Percentiles rank a stretch among this genome's conserved stretches.
Conservation (phyloP, 1,139 yeast genomes). For the Blastobotrys elegans region DNA sequence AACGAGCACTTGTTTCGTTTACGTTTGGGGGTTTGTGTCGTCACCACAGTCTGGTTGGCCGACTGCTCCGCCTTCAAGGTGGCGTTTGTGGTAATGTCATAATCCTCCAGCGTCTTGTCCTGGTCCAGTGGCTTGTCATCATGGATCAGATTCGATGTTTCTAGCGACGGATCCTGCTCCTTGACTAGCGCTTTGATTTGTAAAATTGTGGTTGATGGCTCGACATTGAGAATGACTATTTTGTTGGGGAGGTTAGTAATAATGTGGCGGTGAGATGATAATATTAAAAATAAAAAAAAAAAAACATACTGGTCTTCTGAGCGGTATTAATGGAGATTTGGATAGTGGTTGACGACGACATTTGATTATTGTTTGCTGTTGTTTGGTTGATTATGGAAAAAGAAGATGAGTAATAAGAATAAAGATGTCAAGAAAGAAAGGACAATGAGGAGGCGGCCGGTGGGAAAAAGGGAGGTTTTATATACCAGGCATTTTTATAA, state of each 20-base stretch:
- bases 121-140: constrained; percentile 72
- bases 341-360: constrained; percentile 9
- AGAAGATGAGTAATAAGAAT: neutral
- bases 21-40: constrained; percentile 34
- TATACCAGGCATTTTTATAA: no score
- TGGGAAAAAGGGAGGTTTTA: neutral
- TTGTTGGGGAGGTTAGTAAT: neutral
- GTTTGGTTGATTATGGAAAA: neutral
- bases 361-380: neutral
- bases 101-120: constrained; percentile 73
- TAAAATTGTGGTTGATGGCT: constrained; percentile 29
- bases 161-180: constrained; percentile 20
- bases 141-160: constrained; percentile 20
- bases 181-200: constrained; percentile 30
- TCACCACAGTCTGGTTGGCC: constrained; percentile 13
- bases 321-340: constrained; percentile 16
- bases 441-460: neutral
- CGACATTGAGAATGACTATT: constrained; percentile 23
- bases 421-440: constrained; percentile 1
- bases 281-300: neutral
- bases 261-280: neutral
- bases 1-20: constrained; percentile 62
- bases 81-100: constrained; percentile 75
- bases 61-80: constrained; percentile 38
- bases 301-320: constrained; percentile 15